Evolutionary conservation across 2,329 filamentous ascomycete species (phyloP), one percentile per base, ranked within the genome.

Genomic region (Rhytidhysteron rufulum): DNA sequence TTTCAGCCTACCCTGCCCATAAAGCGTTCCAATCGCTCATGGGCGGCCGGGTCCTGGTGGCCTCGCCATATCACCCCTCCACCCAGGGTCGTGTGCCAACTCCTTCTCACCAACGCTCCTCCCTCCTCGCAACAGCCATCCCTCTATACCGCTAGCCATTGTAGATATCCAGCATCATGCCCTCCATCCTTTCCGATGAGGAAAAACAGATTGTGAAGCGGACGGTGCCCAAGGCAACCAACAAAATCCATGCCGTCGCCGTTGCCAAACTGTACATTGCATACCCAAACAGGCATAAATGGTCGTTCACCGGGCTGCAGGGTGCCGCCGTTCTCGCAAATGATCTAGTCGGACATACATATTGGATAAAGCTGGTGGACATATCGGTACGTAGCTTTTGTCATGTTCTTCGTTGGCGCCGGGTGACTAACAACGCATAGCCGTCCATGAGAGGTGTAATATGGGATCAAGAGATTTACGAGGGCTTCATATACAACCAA

Each of bases 381-480:
- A 83, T 98, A 41, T 96, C 89, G 63, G 89, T 95, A 76, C 60
- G 84, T 74, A 22, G 49, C 40, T 31, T 31, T 15, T 20, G 15
- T 16, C 18, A n/a, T 22, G 21, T 10, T 34, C 7, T 31, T 13
- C 38, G 6, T 17, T 42, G 39, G 52, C 56, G 47, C 56, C 38
- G 37, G 34, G 35, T 31, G 13, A 24, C 41, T 54, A 34, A 38
- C 31, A 10, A 10, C n/a, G 22, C 46, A 33, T 60, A 91, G 84
- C 78, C 88, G 42, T 74, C 84, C 37, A 83, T 82, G 60, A 80
- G 85, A 62, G 90, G 91, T 42, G 89, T 96, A 37, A 85, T 96
- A 57, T 96, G 88, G 88, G 90, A 95, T 59, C 91, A 97, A 70
- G 93, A 98, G 69, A 88, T 98, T 56, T 98, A 95, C 70, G 91